Conservation (phyloP, 805 yeast genomes). For the Myxozyma geophila region DNA sequence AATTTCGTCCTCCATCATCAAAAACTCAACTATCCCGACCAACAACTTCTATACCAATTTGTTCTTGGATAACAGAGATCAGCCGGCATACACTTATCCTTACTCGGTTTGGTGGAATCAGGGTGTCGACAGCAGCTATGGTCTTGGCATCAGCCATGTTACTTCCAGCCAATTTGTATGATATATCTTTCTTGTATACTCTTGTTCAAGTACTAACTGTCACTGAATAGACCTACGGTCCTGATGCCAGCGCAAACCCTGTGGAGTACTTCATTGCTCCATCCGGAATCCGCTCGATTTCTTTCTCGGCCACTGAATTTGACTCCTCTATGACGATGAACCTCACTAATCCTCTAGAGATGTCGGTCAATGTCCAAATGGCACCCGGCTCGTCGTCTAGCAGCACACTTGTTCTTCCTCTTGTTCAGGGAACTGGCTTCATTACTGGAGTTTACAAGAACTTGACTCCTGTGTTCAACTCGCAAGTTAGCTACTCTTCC, state of each 20-base stretch:
- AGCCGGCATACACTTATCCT: slow-evolving; percentile 67
- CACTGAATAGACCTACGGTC: slow-evolving; percentile 42
- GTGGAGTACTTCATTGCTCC: slow-evolving; percentile 61
- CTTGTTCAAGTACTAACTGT: neutral
- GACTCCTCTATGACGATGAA: slow-evolving; percentile 43
- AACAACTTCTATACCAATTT: slow-evolving; percentile 77
- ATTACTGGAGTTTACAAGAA: slow-evolving; percentile 54
- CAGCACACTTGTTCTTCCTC: slow-evolving; percentile 43
- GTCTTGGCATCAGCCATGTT: slow-evolving; percentile 63
- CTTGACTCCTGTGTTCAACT: slow-evolving; percentile 39
- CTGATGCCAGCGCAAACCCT: slow-evolving; percentile 51
- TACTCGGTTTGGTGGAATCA: slow-evolving; percentile 64
- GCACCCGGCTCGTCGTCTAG: slow-evolving; percentile 16
- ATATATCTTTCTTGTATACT: slow-evolving; percentile 41
- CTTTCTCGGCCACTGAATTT: slow-evolving; percentile 60
- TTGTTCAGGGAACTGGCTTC: slow-evolving; percentile 67
- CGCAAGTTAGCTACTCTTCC: slow-evolving; percentile 61
- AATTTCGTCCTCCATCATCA: slow-evolving; percentile 37
- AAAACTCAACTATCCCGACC: slow-evolving; percentile 59
- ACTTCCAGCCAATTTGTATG: slow-evolving; percentile 48
- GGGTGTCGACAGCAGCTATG: slow-evolving; percentile 53
- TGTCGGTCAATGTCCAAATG: slow-evolving; percentile 38
- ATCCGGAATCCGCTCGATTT: slow-evolving; percentile 56
- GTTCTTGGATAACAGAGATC: slow-evolving; percentile 58
- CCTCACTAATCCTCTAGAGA: slow-evolving; percentile 24